A percentile compares a stretch with the other conserved stretches of the same genome.
Evolutionary conservation across 495 filamentous ascomycete species (phyloP).

Genomic region (Penicillium goetzii): DNA sequence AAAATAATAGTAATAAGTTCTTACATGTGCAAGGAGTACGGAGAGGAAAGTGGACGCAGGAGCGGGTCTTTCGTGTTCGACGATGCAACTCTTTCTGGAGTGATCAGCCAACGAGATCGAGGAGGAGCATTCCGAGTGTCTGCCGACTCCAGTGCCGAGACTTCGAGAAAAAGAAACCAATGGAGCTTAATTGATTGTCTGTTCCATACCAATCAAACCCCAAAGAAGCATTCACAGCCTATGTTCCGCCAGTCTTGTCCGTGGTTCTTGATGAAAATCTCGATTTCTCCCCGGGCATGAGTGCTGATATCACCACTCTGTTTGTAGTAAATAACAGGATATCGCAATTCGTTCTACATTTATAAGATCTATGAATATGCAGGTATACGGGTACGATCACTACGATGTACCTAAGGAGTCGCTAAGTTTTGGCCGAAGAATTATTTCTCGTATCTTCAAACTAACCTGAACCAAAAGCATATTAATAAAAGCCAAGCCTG

Average conservation of each 20-base stretch:
- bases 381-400: neutral
- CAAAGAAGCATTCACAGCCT: neutral
- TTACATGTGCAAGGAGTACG: neutral
- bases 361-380: neutral
- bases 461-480: neutral
- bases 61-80: constrained; percentile 15
- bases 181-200: constrained; percentile 9
- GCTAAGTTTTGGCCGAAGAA: neutral
- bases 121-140: neutral
- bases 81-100: neutral
- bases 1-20: neutral
- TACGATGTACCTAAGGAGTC: neutral
- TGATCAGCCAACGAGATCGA: constrained; percentile 18
- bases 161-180: neutral
- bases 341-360: neutral
- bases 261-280: neutral
- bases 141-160: too few species aligned
- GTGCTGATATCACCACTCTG: neutral
- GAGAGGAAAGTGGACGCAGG: constrained; percentile 17
- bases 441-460: constrained; percentile 1
- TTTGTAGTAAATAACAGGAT: neutral
- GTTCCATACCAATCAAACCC: constrained; percentile 4
- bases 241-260: neutral
- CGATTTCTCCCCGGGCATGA: neutral
- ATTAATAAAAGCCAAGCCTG: neutral